Evolutionary conservation across 805 yeast genomes (phyloP), one percentile per base, ranked within the genome.

Genomic region (Yarrowia alimentaria): DNA sequence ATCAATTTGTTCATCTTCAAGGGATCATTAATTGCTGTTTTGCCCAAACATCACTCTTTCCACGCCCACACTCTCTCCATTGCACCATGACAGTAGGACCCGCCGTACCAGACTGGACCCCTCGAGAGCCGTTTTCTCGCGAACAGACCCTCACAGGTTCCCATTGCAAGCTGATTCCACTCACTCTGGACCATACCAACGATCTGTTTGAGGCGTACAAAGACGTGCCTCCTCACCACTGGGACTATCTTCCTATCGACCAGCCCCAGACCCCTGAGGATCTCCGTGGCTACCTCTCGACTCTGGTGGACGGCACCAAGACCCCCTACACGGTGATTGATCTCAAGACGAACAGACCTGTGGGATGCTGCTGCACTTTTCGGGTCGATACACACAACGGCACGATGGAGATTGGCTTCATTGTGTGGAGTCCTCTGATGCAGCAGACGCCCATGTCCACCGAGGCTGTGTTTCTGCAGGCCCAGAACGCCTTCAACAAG

Each of bases 381-480:
- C 57, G 66, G 24, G 57, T 61, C 29, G 66, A 64, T 30, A 55
- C 58, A n/a, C 33, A 31, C 13, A 57, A 60, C 40, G 66, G 68
- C 13, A 51, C 17, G 9, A 8, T 21, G 37, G 50, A 43, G 28
- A n/a, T 22, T 8, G 50, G 50, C 2, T 43, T 22, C 37, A 43
- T 43, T 43, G 50, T 30, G n/a, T 43, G 35, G 37, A 43, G 50
- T 12, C 55, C 51, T 3, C 8, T 14, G 19, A 31, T 61, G 47
- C 60, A 59, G 28, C 51, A 59, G 28, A 65, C 67, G 7, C 55
- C 60, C 4, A 54, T 57, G 20, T 61, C 67, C 8, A 66, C 70
- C 1, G 71, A 67, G 45, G 65, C 64, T 3, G 60, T 60, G 40
- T 66, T 57, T 52, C 55, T 66, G 24, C 37, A 65, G 51, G 57